Conservation (phyloP, 2,329 filamentous ascomycete genomes). For the Trichoderma pleuroti region DNA sequence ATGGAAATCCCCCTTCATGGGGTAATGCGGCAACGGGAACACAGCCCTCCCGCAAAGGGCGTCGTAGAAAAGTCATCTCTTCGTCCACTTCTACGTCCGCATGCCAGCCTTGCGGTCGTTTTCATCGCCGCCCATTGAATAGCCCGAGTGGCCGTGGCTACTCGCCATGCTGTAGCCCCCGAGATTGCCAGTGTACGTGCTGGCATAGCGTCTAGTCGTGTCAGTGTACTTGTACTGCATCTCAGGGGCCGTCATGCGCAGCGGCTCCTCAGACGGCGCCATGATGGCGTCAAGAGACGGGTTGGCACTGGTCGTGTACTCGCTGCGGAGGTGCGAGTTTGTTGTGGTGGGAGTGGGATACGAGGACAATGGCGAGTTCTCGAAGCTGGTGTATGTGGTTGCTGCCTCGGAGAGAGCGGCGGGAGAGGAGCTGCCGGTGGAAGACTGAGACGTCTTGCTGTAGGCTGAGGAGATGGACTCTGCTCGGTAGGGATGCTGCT, state of each 20-base stretch:
- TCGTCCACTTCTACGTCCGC: background rate
- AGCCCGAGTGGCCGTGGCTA: background rate
- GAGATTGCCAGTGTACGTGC: constrained; percentile 1
- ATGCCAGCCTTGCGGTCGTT: constrained; percentile 12
- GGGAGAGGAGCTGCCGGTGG: constrained; percentile 14
- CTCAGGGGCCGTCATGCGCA: constrained; percentile 23
- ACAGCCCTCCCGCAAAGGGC: background rate
- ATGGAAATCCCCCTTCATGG: background rate
- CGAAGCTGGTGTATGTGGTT: constrained; percentile 16
- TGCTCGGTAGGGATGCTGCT: constrained; percentile 26
- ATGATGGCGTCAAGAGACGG: constrained; percentile 10
- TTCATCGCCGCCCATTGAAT: constrained; percentile 1
- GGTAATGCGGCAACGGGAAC: background rate
- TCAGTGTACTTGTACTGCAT: constrained; percentile 34
- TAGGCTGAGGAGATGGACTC: constrained; percentile 28
- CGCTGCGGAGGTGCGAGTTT: constrained; percentile 4
- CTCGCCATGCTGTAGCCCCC: constrained; percentile 6
- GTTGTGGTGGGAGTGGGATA: constrained; percentile 5
- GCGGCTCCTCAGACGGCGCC: constrained; percentile 23
- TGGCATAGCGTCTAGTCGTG: constrained; percentile 23
- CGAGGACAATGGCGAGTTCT: constrained; percentile 16
- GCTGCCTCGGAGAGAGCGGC: constrained; percentile 13
- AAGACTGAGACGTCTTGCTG: constrained; percentile 19
- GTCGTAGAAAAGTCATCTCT: background rate
- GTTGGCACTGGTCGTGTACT: constrained; percentile 21